Evolutionary conservation across 768 basidiomycete species (phyloP).

Genomic region (Tephrocybe sp.): DNA sequence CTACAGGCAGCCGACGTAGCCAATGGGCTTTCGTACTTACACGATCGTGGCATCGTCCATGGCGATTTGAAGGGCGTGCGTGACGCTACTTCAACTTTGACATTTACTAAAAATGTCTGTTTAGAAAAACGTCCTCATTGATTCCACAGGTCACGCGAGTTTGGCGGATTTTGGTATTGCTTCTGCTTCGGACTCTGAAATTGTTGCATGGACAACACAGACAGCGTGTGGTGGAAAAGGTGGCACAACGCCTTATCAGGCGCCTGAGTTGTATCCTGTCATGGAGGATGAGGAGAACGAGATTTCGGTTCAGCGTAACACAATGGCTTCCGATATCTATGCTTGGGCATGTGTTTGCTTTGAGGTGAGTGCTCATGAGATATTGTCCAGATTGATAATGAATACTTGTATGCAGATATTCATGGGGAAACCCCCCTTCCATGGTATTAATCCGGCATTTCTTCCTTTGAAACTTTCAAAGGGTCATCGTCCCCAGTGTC

Average conservation of each 20-base stretch:
- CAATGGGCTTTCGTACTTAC: slow-evolving; percentile 3
- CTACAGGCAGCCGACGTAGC: background rate
- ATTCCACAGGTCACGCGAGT: background rate
- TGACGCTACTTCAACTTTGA: background rate
- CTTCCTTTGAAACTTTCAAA: too few species aligned
- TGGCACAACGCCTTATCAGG: slow-evolving; percentile 4
- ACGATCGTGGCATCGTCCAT: background rate
- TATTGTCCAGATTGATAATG: too few species aligned
- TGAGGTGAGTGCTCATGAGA: too few species aligned
- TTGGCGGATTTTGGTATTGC: slow-evolving; percentile 10
- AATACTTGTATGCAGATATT: too few species aligned
- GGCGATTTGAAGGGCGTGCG: slow-evolving; percentile 5
- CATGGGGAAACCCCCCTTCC: too few species aligned
- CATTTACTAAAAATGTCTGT: too few species aligned
- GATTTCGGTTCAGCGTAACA: too few species aligned
- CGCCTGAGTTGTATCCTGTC: background rate
- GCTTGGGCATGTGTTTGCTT: too few species aligned
- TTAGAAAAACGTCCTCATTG: slow-evolving; percentile 1
- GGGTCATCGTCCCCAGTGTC: too few species aligned
- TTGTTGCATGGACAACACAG: slow-evolving; percentile 5
- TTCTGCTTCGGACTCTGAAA: background rate
- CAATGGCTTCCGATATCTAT: too few species aligned
- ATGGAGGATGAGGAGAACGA: too few species aligned
- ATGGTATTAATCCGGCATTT: too few species aligned
- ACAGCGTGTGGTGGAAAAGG: background rate